Base-by-base conservation (phyloP, 2,329 filamentous ascomycete genomes). In the Biscogniauxia sp. region DNA sequence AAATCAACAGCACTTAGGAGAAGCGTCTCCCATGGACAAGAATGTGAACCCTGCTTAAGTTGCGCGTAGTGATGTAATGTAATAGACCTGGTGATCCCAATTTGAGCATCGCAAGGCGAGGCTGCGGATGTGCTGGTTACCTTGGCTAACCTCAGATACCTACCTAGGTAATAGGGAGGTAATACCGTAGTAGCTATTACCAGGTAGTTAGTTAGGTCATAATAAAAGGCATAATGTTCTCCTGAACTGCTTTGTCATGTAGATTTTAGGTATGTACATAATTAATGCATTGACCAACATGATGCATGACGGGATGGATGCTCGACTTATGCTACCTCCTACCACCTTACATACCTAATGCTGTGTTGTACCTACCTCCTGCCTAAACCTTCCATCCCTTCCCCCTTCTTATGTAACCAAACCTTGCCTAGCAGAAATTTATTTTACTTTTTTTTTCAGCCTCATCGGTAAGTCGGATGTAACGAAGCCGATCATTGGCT, bases 1-100 rank as follows among this genome's bases (percentile, higher is more conserved):
- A 65, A 69, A 68, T 62, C 55, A 64, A 55, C 62, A 61, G 54
- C 61, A 53, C 54, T 19, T 59, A 20, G 49, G 49, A 23, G 17
- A n/a, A 25, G 41, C 17, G 20, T 56, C 50, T 51, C 50, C 9
- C 19, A 25, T 51, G 1, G 19, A 45, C 37, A 45, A 45, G 37
- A 45, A 45, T 9, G 37, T 45, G 37, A 45, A 45, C 37, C 37
- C 37, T 45, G 37, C 28, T 32, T 7, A 32, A 7, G 28, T 32
- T 7, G 28, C 11, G 37, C 37, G 37, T 45, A 45, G 7, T 45
- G 37, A 17, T 45, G 37, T 45, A 45, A 45, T 45, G 37, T 45
- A 45, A 45, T n/a, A n/a, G 37, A n/a, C 37, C 37, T 45, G 37
- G 37, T 45, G 37, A 45, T 45, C 37, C 37, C 17, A 45, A 45